Base-by-base conservation (phyloP, 2,329 filamentous ascomycete species). In the Trichophyton equinum region DNA sequence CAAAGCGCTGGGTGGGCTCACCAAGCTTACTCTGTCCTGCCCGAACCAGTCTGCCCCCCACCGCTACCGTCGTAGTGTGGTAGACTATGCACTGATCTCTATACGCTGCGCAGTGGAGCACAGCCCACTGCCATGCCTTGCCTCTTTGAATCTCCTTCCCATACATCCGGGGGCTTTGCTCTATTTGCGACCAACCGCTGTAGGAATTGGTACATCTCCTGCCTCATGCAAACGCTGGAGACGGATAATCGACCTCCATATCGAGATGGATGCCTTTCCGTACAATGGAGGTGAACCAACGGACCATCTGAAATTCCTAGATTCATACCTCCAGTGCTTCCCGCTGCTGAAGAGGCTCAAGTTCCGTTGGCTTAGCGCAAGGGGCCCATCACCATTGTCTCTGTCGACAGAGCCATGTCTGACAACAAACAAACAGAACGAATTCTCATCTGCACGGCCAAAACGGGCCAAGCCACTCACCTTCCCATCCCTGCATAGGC, bases 11-110 rank as follows among this genome's bases (percentile, higher is more conserved):
- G 76, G 82, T 62, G 87, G 86, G 67, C 77, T 96, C 67, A 79
- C 82, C 53, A 88, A 92, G 71, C 78, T 96, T 62, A 86, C 82
- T 57, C 81, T 95, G 69, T 85, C 83, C 63, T 94, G 89, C 66
- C 88, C 88, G 4, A 86, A 84, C 42, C 87, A 91, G 72, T 78
- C 85, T 62, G 77, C 84, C 15, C 76, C 80, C 42, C 85, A 89
- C 71, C 80, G 86, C 51, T 89, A 91, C 70, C 82, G 89, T 42
- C 82, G 89, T 56, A 85, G 85, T 72, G 84, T 86, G 57, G 88
- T 95, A 62, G 91, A 95, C 78, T 95, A 94, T 70, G 89, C 89
- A 3, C 83, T 96, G 63, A 90, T 95, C 70, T 94, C 89, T 65
- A 76, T 95, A 60, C 86, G 90, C 65, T 90, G 95, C 65, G 87